Evolutionary conservation across 345 rosid species (phyloP), one percentile per base, ranked within the genome.

Genomic region (Theobroma cacao): DNA sequence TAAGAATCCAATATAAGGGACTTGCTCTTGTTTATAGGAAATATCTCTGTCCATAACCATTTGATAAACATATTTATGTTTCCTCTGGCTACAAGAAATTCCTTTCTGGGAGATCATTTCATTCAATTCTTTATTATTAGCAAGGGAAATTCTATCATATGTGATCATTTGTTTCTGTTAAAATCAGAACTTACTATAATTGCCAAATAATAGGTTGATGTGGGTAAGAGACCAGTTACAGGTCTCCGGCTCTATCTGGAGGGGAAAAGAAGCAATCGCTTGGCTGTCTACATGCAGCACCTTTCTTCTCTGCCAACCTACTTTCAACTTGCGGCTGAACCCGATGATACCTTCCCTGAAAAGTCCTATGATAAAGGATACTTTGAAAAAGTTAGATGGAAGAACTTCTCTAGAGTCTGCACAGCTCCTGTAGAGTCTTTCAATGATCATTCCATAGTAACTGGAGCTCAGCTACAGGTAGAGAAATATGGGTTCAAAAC

Each of bases 211-310:
- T 84, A 93, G 98, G 98, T 95, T 81, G 98, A 93, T 82, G 98
- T 93, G 50, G 97, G 98, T 65, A 90, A 90, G 86, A 88, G 97
- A 77, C 98, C 98, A 7, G 88, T 95, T 68, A 95, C 98, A 56
- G 98, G 98, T 59, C 86, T 95, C 79, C 85, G 98, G 77, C 98
- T 95, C 59, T 93, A 90, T 86, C 89, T 95, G 72, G 98, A 95
- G 70, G 98, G 98, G 56, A 86, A 91, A 88, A 91, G 91, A 80
- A 91, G 93, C 82, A 94, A 93, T 69, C 89, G 91, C 58, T 71
- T 95, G 73, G 98, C 98, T 10, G 84, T 95, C 75, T 97, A 93
- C 79, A 68, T 95, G 83, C 97, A 95, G 82, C 98, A 95, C 77
- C 98, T 93, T 62, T 93, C 98, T 60, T 90, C 98, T 66, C 97